phyloP scores from a whole-genome alignment of 495 filamentous ascomycete genomes.

The Haplographium delicatum region DNA sequence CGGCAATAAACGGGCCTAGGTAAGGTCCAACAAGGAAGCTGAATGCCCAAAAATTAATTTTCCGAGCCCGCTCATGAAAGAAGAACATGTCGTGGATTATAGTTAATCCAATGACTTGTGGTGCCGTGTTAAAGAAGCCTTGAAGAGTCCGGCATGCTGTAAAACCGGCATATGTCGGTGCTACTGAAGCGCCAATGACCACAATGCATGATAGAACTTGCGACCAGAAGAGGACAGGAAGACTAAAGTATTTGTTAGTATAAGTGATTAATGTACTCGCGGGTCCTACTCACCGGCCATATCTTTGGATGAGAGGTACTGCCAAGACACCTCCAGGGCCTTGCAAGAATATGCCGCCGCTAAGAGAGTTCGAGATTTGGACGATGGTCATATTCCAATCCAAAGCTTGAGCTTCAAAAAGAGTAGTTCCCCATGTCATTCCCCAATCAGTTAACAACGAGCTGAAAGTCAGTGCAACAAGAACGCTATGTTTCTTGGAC shows the following conservation, averaged over 20 bases:
- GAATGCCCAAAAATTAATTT: conserved; percentile 13
- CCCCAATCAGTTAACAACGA: conserved; percentile 11
- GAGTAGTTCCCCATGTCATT: conserved; percentile 14
- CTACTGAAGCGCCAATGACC: conserved; percentile 6
- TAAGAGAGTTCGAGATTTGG: conserved; percentile 9
- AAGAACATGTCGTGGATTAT: background rate
- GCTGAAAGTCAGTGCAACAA: conserved; percentile 13
- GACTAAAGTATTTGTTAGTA: background rate
- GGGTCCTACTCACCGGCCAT: conserved; percentile 4
- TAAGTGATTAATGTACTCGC: no score
- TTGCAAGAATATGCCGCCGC: conserved; percentile 13
- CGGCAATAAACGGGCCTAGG: conserved; percentile 8
- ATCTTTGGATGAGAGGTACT: conserved; percentile 10
- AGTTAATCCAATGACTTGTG: background rate
- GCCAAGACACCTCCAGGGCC: conserved; percentile 12
- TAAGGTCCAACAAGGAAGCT: conserved; percentile 11
- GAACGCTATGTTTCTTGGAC: conserved; percentile 9
- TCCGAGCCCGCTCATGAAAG: background rate
- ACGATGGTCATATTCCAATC: conserved; percentile 12
- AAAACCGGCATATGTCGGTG: conserved; percentile 11
- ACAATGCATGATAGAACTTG: conserved; percentile 14
- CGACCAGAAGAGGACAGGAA: conserved; percentile 13
- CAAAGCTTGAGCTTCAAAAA: conserved; percentile 11
- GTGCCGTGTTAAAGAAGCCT: conserved; percentile 15
- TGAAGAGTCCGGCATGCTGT: conserved; percentile 15